Evolutionary conservation across 2,329 filamentous ascomycete genomes (phyloP).

Genomic region (Aspergillus sp.): DNA sequence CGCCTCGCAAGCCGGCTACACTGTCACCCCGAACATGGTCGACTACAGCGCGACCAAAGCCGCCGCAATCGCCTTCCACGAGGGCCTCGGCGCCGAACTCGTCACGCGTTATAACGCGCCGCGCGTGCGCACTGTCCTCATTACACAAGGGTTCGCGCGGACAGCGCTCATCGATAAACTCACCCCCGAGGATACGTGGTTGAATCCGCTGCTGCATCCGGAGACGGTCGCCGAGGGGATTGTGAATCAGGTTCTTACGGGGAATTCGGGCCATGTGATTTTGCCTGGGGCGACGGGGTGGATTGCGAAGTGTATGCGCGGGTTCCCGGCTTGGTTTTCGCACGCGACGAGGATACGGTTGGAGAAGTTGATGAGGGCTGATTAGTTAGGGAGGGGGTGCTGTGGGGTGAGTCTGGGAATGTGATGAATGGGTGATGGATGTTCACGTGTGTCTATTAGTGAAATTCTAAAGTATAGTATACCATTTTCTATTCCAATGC

Average conservation of each 20-base stretch:
- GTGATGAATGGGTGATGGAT: too few relatives aligned
- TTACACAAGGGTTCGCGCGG: conserved; percentile 67
- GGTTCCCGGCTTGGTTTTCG: conserved; percentile 68
- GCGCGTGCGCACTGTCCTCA: conserved; percentile 65
- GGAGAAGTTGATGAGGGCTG: conserved; percentile 34
- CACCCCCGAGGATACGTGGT: conserved; percentile 54
- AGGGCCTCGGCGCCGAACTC: conserved; percentile 65
- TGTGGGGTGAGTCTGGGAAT: too few relatives aligned
- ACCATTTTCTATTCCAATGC: too few relatives aligned
- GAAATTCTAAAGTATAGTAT: too few relatives aligned
- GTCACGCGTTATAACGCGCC: conserved; percentile 64
- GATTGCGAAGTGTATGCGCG: conserved; percentile 47
- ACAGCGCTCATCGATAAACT: conserved; percentile 66
- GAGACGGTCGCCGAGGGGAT: conserved; percentile 69
- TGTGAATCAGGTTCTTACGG: conserved; percentile 62
- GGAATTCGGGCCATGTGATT: conserved; percentile 61
- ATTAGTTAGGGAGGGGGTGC: conserved; percentile 5
- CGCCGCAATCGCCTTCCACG: conserved; percentile 69
- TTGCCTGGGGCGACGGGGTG: conserved; percentile 56
- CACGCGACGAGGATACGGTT: conserved; percentile 52
- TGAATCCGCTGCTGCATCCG: conserved; percentile 60
- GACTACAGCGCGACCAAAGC: conserved; percentile 72
- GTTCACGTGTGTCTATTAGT: too few relatives aligned
- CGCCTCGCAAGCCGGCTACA: conserved; percentile 66
- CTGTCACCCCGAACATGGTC: conserved; percentile 65